Conservation (phyloP, 106 monocot species). For the Gastrodia elata region DNA sequence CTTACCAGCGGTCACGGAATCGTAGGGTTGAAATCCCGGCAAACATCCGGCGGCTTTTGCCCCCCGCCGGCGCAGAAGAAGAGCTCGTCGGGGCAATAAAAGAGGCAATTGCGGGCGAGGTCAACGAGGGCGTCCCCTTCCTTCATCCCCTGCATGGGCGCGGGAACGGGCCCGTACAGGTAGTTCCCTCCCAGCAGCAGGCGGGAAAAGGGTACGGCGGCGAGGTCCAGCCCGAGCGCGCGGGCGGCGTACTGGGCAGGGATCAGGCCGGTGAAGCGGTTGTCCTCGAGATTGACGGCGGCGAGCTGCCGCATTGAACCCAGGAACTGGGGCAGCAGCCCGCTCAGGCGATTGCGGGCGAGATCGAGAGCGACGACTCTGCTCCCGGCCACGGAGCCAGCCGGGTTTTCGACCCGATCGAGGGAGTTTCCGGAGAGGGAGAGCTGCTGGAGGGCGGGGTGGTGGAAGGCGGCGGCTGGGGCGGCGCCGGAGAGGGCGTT, state of each 20-base stretch:
- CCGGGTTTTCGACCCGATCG: conserved; percentile 12
- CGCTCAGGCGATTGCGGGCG: conserved; percentile 33
- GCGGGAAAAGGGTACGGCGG: conserved; percentile 26
- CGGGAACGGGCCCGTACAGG: conserved; percentile 56
- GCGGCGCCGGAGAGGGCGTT: conserved; percentile 45
- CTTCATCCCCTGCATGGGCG: conserved; percentile 18
- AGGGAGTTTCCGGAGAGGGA: conserved; percentile 30
- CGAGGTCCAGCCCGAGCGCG: conserved; percentile 16
- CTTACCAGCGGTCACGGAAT: too few species aligned
- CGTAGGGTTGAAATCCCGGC: conserved; percentile 43
- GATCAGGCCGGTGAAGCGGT: conserved; percentile 56
- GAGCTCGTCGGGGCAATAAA: conserved; percentile 42
- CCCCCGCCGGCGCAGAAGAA: conserved; percentile 49
- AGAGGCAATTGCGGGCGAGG: conserved; percentile 58
- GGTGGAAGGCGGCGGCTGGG: conserved; percentile 32
- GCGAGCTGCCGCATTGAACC: conserved; percentile 41
- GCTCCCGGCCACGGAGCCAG: conserved; percentile 15
- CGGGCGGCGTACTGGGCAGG: conserved; percentile 46
- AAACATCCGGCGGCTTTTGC: conserved; percentile 48
- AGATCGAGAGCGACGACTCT: conserved; percentile 44
- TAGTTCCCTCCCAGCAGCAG: conserved; percentile 59
- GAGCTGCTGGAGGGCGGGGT: conserved; percentile 60
- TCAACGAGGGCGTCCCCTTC: conserved; percentile 31
- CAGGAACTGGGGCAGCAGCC: conserved; percentile 36
- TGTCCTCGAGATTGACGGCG: conserved; percentile 40